Percentiles rank a stretch among this genome's conserved stretches.
Evolutionary conservation across 2,329 filamentous ascomycete species (phyloP).

Genomic region (Hypoxylon sp.): DNA sequence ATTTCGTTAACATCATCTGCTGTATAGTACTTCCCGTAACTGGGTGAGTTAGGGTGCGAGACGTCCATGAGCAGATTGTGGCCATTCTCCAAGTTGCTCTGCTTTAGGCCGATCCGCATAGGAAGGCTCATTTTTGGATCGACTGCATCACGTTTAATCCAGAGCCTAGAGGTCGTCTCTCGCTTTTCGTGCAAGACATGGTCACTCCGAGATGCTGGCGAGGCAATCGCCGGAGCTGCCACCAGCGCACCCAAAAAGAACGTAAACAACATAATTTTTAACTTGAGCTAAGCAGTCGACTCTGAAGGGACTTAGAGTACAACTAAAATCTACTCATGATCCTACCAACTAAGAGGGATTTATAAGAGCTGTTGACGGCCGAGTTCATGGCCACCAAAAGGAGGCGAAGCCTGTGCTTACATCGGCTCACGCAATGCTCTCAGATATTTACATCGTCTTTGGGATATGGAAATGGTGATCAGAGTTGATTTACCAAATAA

Average conservation of each 20-base stretch:
- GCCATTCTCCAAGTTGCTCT: background rate
- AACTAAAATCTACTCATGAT: background rate
- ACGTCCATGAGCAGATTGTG: conserved; percentile 1
- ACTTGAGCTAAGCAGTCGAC: background rate
- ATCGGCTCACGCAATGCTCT: background rate
- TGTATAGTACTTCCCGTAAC: conserved; percentile 9
- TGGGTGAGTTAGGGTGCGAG: conserved; percentile 4
- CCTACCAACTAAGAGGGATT: background rate
- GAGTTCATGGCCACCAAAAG: background rate
- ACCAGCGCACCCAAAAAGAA: background rate
- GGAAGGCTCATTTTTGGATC: background rate
- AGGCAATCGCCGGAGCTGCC: background rate
- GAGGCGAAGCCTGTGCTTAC: background rate
- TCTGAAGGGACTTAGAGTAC: background rate
- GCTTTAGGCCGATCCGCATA: conserved; percentile 1
- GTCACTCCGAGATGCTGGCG: background rate
- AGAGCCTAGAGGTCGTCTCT: background rate
- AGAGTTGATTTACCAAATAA: background rate
- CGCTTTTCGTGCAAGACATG: conserved; percentile 10
- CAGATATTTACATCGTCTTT: background rate
- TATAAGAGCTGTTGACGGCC: background rate
- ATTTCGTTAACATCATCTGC: background rate
- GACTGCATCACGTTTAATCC: background rate
- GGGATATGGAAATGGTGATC: background rate
- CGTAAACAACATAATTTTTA: background rate